These are phyloP conservation scores for Haberlea rhodopensis DNA, from an alignment of 257 asterid species.

Conservation along the genomic window DNA sequence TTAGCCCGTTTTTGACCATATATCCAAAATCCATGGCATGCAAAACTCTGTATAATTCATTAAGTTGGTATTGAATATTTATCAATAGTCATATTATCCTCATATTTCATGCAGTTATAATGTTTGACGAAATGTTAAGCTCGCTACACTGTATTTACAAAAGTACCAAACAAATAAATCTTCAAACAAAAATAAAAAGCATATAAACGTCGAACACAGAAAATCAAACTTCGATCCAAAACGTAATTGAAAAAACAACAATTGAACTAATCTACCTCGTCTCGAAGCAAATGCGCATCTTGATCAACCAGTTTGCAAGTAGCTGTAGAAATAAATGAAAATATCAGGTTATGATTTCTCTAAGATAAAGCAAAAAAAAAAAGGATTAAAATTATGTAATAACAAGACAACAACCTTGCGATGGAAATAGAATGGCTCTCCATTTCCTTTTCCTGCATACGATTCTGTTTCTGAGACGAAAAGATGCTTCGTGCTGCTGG, in stretches of 20 bases:
- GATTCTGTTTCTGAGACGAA: constrained; percentile 22
- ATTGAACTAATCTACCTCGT: constrained; percentile 31
- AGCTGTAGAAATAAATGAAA: constrained; percentile 30
- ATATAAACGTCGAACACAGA: not conserved
- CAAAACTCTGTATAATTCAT: too few species aligned
- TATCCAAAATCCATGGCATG: too few species aligned
- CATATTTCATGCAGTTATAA: constrained; percentile 6
- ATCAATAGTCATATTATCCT: not conserved
- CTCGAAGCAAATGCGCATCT: constrained; percentile 31
- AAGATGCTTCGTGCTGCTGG: constrained; percentile 22
- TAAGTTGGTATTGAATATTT: too few species aligned
- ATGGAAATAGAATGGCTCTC: constrained; percentile 25
- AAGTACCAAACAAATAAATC: constrained; percentile 2
- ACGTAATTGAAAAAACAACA: not conserved
- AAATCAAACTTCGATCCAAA: not conserved
- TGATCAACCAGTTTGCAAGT: constrained; percentile 32
- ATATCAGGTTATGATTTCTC: constrained; percentile 1
- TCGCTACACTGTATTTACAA: constrained; percentile 2
- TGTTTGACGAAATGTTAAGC: constrained; percentile 17
- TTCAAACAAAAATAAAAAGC: constrained; percentile 6
- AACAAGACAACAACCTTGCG: constrained; percentile 38
- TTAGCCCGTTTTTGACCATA: too few species aligned
- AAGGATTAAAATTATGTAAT: not conserved
- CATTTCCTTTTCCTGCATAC: constrained; percentile 19
- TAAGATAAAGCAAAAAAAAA: not conserved